These are phyloP conservation scores for Blastomyces emzantsi DNA, from an alignment of 2,329 filamentous ascomycete species.

Conservation along the genomic window DNA sequence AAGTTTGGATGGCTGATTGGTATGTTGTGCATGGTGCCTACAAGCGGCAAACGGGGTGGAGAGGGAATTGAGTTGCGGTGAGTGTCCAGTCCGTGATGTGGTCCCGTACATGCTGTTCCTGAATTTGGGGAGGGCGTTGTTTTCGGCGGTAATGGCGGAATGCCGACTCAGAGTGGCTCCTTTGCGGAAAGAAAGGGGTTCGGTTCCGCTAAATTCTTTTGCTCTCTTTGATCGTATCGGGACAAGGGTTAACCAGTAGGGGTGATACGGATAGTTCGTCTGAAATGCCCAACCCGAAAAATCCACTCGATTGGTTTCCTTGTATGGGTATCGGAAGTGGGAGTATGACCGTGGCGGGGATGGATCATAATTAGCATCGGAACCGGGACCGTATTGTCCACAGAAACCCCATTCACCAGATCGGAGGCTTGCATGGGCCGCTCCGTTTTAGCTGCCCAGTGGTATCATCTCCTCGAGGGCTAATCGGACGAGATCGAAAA, in stretches of 20 bases:
- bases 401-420: background rate
- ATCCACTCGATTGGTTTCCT: too few relatives aligned
- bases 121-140: background rate
- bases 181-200: background rate
- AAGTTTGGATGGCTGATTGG: background rate
- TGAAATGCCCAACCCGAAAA: background rate
- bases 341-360: background rate
- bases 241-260: background rate
- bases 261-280: background rate
- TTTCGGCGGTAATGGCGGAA: too few relatives aligned
- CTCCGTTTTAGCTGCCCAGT: background rate
- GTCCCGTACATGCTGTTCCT: background rate
- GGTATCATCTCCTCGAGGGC: background rate
- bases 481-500: background rate
- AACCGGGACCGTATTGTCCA: background rate
- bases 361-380: background rate
- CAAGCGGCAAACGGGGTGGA: too few relatives aligned
- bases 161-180: too few relatives aligned
- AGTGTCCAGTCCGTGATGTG: background rate
- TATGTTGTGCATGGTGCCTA: background rate
- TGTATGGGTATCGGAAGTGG: background rate
- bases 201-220: background rate
- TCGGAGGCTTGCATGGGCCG: background rate
- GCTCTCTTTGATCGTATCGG: background rate
- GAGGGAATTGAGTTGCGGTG: background rate